Conservation (phyloP, 169 alveolate genomes). For the Plasmodium coatneyi region DNA sequence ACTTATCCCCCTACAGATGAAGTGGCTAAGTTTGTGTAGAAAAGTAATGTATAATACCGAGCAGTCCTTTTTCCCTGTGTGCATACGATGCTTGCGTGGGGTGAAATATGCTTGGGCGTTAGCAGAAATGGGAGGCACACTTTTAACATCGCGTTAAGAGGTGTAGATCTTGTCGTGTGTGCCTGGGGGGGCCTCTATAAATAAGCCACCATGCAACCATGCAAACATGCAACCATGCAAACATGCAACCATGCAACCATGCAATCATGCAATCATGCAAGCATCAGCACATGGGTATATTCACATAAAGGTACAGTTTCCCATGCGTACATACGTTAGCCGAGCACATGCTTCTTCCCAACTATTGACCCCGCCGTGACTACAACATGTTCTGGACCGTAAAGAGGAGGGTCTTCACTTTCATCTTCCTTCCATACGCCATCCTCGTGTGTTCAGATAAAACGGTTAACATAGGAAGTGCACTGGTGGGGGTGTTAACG, state of each 20-base stretch:
- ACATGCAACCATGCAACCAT: too few species aligned
- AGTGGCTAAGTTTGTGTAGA: background rate
- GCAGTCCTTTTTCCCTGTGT: background rate
- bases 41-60: background rate
- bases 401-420: background rate
- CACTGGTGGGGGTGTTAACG: background rate
- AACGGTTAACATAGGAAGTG: background rate
- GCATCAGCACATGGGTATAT: background rate
- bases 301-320: background rate
- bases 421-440: background rate
- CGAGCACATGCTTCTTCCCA: background rate
- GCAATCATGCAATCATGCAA: too few species aligned
- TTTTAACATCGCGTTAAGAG: background rate
- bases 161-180: background rate
- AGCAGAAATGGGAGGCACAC: background rate
- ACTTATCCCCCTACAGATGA: background rate
- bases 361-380: background rate
- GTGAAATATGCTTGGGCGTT: background rate
- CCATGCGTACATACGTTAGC: background rate
- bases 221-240: too few species aligned
- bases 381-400: conserved; percentile 22
- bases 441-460: conserved; percentile 8
- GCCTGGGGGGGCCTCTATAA: background rate
- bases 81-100: background rate
- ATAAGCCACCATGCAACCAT: too few species aligned